These are phyloP conservation scores for Herpetomonas samuelpessoai DNA, from an alignment of 208 protist genomes.

Conservation along the genomic window DNA sequence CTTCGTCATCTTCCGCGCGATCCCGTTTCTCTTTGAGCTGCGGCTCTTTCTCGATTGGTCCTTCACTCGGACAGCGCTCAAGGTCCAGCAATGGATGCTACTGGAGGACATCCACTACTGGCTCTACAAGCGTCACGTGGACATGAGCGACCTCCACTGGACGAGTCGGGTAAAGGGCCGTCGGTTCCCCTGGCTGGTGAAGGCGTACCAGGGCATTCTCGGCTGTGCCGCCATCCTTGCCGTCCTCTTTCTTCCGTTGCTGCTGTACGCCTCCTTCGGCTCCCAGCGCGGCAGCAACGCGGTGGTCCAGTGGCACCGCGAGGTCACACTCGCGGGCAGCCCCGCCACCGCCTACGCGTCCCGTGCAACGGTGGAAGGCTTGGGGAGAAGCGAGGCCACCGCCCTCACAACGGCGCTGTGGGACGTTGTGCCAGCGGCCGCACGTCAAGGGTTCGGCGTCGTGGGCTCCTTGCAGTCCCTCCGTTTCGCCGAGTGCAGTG, in stretches of 20 bases:
- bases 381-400: too few relatives aligned
- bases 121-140: constrained; percentile 60
- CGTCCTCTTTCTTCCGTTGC: constrained; percentile 58
- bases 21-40: constrained; percentile 80
- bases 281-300: constrained; percentile 44
- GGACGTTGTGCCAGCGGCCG: not conserved
- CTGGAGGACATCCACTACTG: constrained; percentile 74
- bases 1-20: constrained; percentile 41
- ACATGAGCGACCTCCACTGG: constrained; percentile 54
- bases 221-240: constrained; percentile 51
- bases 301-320: constrained; percentile 11
- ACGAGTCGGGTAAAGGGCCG: constrained; percentile 35
- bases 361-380: too few relatives aligned
- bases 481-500: constrained; percentile 15
- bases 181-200: constrained; percentile 44
- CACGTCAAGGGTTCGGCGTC: constrained; percentile 4
- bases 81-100: constrained; percentile 75
- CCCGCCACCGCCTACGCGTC: too few relatives aligned
- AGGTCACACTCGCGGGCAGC: constrained; percentile 8
- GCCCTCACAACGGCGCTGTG: too few relatives aligned
- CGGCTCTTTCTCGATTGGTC: constrained; percentile 78
- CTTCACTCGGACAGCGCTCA: constrained; percentile 54
- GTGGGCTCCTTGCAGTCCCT: constrained; percentile 12
- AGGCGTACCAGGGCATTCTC: constrained; percentile 50
- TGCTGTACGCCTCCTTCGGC: constrained; percentile 80